These are phyloP conservation scores for Suillus paluster DNA, from an alignment of 768 basidiomycete species.

Conservation along the genomic window DNA sequence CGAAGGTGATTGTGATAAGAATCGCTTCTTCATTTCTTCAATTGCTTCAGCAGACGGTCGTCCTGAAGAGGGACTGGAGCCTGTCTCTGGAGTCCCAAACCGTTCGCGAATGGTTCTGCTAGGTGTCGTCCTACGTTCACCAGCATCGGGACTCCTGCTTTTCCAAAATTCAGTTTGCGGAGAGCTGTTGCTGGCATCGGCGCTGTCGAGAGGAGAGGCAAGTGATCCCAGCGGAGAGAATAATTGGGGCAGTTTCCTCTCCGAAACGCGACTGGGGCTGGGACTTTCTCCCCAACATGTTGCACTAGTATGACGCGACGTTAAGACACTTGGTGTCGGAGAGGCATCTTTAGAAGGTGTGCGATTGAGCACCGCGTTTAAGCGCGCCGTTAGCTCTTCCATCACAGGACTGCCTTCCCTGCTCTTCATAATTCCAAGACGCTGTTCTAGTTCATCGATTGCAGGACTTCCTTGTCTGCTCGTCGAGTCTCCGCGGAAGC, in stretches of 20 bases:
- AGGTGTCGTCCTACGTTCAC: slow-evolving; percentile 16
- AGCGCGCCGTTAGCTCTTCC: slow-evolving; percentile 52
- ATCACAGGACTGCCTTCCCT: slow-evolving; percentile 59
- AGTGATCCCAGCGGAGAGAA: slow-evolving; percentile 8
- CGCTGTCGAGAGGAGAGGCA: slow-evolving; percentile 9
- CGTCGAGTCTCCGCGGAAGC: slow-evolving; percentile 45
- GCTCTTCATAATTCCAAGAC: slow-evolving; percentile 58
- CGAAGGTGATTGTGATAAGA: slow-evolving; percentile 41
- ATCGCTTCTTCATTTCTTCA: slow-evolving; percentile 66
- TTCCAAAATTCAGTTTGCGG: slow-evolving; percentile 3
- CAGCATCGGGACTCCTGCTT: slow-evolving; percentile 13
- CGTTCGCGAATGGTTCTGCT: slow-evolving; percentile 13
- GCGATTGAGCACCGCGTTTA: slow-evolving; percentile 45
- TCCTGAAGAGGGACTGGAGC: slow-evolving; percentile 13
- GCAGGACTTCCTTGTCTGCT: slow-evolving; percentile 62
- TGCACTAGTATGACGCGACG: slow-evolving; percentile 26
- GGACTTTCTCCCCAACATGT: slow-evolving; percentile 23
- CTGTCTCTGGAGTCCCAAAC: slow-evolving; percentile 20
- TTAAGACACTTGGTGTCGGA: slow-evolving; percentile 24
- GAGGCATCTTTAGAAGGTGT: slow-evolving; percentile 33
- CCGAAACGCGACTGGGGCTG: slow-evolving; percentile 27
- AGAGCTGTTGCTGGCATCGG: slow-evolving; percentile 4
- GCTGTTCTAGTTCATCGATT: slow-evolving; percentile 66
- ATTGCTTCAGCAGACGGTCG: slow-evolving; percentile 53
- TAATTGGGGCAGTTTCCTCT: slow-evolving; percentile 23